Base-by-base conservation (phyloP, 2,329 filamentous ascomycete species). In the Xylariaceae sp. region DNA sequence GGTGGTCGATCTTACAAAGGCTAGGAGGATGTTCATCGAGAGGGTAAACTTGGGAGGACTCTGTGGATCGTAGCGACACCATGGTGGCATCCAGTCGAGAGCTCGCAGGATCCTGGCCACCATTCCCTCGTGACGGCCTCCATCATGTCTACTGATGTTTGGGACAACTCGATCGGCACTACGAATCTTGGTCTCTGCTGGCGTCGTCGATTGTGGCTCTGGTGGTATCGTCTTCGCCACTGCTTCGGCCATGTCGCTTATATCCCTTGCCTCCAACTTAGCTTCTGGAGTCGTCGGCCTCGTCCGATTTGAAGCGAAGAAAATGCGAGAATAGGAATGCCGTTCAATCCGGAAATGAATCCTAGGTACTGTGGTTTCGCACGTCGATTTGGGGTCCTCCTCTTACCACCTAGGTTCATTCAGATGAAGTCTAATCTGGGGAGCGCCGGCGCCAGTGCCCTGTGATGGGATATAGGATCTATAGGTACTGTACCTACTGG, bases 1-100 rank as follows among this genome's bases (percentile, higher is more conserved):
- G 39, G 5, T 11, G 43, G 14, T 59, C n/a, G n/a, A n/a, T n/a
- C 68, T 55, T 57, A 77, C 86, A 60, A 86, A 77, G 1, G 78
- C 84, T 54, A 90, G 89, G 1, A 91, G 68, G 2, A 90, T 64
- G 60, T 91, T 91, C 62, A 89, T 71, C 2, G 73, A 71, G 58
- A 89, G 70, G 1, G 80, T 85, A 66, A 92, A 89, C 31, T 76
- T 72, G 0, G 85, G 85, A 7, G 87, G 87, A 47, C 79, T 75
- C 1, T 79, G 66, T 0, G 82, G 76, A 57, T 89, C 76, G 71
- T 85, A 91, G 41, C 87, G 81, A 64, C 86, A 87, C 57, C 78
- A 75, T 45, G 74, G 74, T 0, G 87, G 87, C 33, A 79, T 82
- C 76, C 80, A 88, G 33, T 71, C 71, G 14, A 85, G 44, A 2